Percentiles rank a stretch among this genome's conserved stretches.
Evolutionary conservation across 768 basidiomycete genomes (phyloP).

Genomic region (Lentinula sp.): DNA sequence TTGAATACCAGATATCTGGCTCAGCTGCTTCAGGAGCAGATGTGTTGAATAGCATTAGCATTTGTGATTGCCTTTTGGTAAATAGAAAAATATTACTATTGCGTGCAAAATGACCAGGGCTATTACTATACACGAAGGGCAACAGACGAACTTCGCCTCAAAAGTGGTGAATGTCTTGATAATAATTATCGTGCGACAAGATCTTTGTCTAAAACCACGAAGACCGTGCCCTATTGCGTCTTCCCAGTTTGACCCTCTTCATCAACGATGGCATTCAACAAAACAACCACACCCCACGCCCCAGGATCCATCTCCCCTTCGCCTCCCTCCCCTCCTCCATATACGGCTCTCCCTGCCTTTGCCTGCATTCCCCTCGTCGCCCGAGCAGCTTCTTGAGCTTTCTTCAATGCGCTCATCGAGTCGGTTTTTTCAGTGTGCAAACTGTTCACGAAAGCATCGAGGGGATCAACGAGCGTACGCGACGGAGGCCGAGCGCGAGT

Average conservation of each 20-base stretch:
- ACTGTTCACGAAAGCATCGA: slow-evolving; percentile 65
- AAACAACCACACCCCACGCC: slow-evolving; percentile 82
- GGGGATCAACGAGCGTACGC: slow-evolving; percentile 89
- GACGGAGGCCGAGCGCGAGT: slow-evolving; percentile 87
- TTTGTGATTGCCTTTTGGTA: no score
- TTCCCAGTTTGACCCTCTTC: not conserved
- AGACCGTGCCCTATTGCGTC: no score
- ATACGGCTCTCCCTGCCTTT: slow-evolving; percentile 85
- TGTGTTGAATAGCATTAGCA: no score
- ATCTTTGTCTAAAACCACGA: no score
- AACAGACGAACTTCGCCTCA: not conserved
- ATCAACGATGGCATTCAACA: slow-evolving; percentile 48
- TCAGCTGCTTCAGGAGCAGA: no score
- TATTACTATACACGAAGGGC: not conserved
- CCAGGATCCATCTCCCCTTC: slow-evolving; percentile 79
- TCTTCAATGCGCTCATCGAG: not conserved
- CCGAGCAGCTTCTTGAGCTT: slow-evolving; percentile 36
- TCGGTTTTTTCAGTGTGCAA: slow-evolving; percentile 54
- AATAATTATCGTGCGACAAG: not conserved
- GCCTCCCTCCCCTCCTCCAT: slow-evolving; percentile 68
- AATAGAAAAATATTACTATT: not conserved
- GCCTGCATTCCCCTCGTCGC: slow-evolving; percentile 71
- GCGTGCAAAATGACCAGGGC: not conserved
- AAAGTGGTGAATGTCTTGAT: not conserved
- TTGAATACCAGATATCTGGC: no score